phyloP scores from a whole-genome alignment of 2,329 filamentous ascomycete genomes.

The Aspergillus caelatus region DNA sequence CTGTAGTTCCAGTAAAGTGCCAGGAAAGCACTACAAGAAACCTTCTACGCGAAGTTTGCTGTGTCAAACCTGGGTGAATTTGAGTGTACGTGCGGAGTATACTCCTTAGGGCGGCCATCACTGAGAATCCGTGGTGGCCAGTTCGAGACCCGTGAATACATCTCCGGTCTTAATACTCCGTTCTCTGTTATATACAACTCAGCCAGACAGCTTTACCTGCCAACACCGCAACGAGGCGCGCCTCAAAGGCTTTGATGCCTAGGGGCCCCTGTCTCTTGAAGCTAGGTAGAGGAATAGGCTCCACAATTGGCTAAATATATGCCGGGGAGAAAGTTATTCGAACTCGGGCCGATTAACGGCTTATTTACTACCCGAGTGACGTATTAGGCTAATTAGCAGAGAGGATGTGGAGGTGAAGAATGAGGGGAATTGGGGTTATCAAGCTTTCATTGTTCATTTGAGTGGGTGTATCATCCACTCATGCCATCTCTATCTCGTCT shows the following conservation, averaged over 20 bases:
- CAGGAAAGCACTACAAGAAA: no score
- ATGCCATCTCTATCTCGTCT: not conserved
- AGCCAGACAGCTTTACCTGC: not conserved
- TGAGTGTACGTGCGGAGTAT: not conserved
- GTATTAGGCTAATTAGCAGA: slow-evolving; percentile 3
- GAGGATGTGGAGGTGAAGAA: not conserved
- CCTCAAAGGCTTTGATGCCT: not conserved
- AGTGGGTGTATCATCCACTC: not conserved
- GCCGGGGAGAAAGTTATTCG: not conserved
- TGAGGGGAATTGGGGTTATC: slow-evolving; percentile 1
- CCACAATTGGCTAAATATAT: not conserved
- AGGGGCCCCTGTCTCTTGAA: not conserved
- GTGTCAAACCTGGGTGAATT: not conserved
- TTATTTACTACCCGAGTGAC: not conserved
- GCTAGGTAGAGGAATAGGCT: not conserved
- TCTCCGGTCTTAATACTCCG: no score
- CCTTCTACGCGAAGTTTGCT: not conserved
- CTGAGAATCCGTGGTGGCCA: not conserved
- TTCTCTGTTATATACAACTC: not conserved
- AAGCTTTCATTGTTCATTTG: slow-evolving; percentile 4
- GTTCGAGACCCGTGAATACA: not conserved
- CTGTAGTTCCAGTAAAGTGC: not conserved
- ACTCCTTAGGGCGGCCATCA: not conserved
- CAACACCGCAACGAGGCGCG: not conserved
- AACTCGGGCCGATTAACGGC: not conserved